These are phyloP conservation scores for Ustilago trichophora DNA, from an alignment of 1,284 basidiomycete genomes.

Conservation along the genomic window DNA sequence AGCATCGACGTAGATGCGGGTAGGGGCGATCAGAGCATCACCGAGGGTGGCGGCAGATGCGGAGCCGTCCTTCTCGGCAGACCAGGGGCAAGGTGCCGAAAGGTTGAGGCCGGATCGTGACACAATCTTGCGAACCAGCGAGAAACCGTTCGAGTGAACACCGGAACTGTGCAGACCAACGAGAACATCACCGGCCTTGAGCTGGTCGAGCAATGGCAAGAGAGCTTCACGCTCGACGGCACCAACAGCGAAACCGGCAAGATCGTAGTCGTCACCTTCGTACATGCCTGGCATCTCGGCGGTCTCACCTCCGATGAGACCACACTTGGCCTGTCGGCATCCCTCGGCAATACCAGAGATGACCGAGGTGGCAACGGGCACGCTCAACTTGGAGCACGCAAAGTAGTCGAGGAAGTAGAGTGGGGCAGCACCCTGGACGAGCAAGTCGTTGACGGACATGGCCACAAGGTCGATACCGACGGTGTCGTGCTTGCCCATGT, in stretches of 20 bases:
- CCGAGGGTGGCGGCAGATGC: constrained; percentile 73
- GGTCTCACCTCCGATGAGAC: constrained; percentile 95
- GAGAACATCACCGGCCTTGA: constrained; percentile 84
- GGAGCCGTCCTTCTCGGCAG: constrained; percentile 31
- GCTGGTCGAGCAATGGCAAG: constrained; percentile 69
- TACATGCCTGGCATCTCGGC: constrained; percentile 99
- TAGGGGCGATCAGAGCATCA: constrained; percentile 85
- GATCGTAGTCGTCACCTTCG: constrained; percentile 91
- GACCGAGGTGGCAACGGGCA: constrained; percentile 82
- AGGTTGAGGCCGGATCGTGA: constrained; percentile 74
- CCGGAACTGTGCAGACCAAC: constrained; percentile 90
- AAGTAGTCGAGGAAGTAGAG: constrained; percentile 98
- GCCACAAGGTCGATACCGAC: constrained; percentile 97
- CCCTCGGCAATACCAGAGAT: constrained; percentile 86
- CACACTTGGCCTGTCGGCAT: constrained; percentile 67
- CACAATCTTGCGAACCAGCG: constrained; percentile 90
- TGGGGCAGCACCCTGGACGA: constrained; percentile 97
- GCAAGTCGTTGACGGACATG: constrained; percentile 98
- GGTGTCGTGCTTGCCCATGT: constrained; percentile 81
- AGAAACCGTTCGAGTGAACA: constrained; percentile 98
- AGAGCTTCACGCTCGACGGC: constrained; percentile 76
- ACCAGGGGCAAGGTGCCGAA: constrained; percentile 84
- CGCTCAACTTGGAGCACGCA: constrained; percentile 89
- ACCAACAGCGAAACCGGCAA: constrained; percentile 97
- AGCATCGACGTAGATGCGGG: constrained; percentile 81